These are phyloP conservation scores for Trichoderma hamatum DNA, from an alignment of 2,329 filamentous ascomycete genomes.

Conservation along the genomic window DNA sequence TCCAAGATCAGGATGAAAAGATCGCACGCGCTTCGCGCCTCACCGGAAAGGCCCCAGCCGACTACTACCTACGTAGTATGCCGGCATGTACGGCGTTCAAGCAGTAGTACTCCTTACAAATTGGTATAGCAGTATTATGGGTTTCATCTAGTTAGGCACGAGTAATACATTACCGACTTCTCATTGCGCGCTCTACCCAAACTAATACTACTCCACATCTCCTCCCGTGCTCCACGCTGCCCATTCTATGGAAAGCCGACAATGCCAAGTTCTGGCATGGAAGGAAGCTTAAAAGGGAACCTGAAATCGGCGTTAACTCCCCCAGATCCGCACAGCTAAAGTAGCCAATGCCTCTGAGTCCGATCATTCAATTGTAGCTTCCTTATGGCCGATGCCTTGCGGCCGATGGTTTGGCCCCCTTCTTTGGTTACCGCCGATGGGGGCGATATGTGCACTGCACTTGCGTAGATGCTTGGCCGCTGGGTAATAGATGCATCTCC, in stretches of 20 bases:
- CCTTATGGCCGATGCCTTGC: neutral
- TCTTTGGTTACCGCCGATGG: conserved; percentile 14
- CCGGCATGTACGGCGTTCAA: neutral
- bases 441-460: neutral
- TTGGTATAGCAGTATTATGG: too few species aligned
- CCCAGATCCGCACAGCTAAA: neutral
- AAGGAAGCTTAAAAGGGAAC: conserved; percentile 4
- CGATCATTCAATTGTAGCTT: neutral
- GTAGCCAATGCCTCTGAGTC: neutral
- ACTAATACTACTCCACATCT: neutral
- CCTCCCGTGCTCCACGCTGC: neutral
- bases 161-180: neutral
- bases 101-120: neutral
- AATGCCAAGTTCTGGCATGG: conserved; percentile 2
- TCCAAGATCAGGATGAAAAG: conserved; percentile 22
- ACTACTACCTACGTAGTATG: neutral
- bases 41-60: conserved; percentile 16
- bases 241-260: neutral
- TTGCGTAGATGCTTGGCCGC: neutral
- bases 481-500: neutral
- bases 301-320: conserved; percentile 12
- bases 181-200: neutral
- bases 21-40: conserved; percentile 24
- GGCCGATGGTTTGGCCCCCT: conserved; percentile 20
- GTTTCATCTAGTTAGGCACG: too few species aligned